Conservation (phyloP, 352 stramenopile genomes). For the Detonula confervacea region DNA sequence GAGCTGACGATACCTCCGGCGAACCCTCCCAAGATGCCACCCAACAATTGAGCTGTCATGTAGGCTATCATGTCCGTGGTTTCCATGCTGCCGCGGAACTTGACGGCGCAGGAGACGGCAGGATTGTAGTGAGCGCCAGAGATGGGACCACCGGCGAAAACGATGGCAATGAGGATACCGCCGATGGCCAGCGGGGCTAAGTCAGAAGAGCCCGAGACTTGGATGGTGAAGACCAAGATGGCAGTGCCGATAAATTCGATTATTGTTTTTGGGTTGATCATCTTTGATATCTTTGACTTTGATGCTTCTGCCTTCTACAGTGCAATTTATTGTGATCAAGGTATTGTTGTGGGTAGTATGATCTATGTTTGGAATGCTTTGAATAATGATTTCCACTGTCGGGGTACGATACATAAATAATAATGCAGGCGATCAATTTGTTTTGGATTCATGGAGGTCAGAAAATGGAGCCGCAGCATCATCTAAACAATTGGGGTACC, state of each 20-base stretch:
- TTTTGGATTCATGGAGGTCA: too few species aligned
- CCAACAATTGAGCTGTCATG: slow-evolving; percentile 22
- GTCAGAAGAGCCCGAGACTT: slow-evolving; percentile 14
- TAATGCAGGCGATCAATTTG: too few species aligned
- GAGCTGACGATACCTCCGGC: slow-evolving; percentile 12
- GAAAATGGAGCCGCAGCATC: too few species aligned
- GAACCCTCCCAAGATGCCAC: slow-evolving; percentile 24
- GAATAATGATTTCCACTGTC: too few species aligned
- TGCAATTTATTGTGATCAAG: too few species aligned
- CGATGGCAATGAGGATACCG: slow-evolving; percentile 25
- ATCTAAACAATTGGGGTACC: too few species aligned
- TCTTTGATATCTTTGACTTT: too few species aligned
- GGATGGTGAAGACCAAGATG: slow-evolving; percentile 48
- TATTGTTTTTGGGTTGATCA: slow-evolving; percentile 30
- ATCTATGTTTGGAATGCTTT: too few species aligned
- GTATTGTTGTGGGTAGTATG: too few species aligned
- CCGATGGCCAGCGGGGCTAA: slow-evolving; percentile 42
- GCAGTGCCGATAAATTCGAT: slow-evolving; percentile 34
- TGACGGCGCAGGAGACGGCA: slow-evolving; percentile 35
- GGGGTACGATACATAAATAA: too few species aligned
- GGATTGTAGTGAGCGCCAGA: slow-evolving; percentile 57
- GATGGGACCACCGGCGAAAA: slow-evolving; percentile 49
- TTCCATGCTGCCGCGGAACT: slow-evolving; percentile 30
- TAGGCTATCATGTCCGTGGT: slow-evolving; percentile 30
- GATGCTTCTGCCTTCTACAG: too few species aligned